Base-by-base conservation (phyloP, 169 alveolate genomes). In the Perkinsus marinus region DNA sequence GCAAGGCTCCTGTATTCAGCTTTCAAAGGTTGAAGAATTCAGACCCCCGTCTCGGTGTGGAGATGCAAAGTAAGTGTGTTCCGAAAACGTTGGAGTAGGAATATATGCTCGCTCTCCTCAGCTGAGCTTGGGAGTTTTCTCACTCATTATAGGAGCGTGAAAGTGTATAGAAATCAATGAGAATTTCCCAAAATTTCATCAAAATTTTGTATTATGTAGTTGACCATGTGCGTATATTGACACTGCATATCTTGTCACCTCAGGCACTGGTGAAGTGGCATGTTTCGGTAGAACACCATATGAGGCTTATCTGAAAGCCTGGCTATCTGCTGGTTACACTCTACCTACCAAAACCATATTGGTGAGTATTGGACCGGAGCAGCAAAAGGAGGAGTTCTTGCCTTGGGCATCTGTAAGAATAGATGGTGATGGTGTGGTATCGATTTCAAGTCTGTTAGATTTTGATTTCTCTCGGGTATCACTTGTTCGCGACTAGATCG, bases 11-110 rank as follows among this genome's bases (percentile, higher is more conserved):
- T 6, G 95, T 97, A 90, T 97, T 97, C 95, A 95, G 97, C 89
- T 96, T 96, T 93, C 94, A 94, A 90, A 93, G 98, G 39, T 94
- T 96, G 92, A 93, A 94, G 92, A 96, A 96, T 68, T 93, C 97
- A 6, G 98, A 96, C 92, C 97, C 98, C n/a, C 91, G 95, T 39
- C 93, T 96, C 3, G 98, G 98, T 26, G 98, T 96, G n/a, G 98
- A 96, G 89, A 96, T 96, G 98, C 95, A 95, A 69, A 93, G 96
- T 26, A 96, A n/a, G n/a, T n/a, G n/a, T n/a, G n/a, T n/a, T n/a
- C n/a, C n/a, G n/a, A n/a, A n/a, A n/a, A n/a, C n/a, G n/a, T n/a
- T n/a, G n/a, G n/a, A n/a, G n/a, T n/a, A n/a, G n/a, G n/a, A n/a
- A n/a, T n/a, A n/a, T n/a, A n/a, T n/a, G n/a, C n/a, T n/a, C n/a